Evolutionary conservation across 257 asterid species (phyloP).

Genomic region (Anisodus acutangulus): DNA sequence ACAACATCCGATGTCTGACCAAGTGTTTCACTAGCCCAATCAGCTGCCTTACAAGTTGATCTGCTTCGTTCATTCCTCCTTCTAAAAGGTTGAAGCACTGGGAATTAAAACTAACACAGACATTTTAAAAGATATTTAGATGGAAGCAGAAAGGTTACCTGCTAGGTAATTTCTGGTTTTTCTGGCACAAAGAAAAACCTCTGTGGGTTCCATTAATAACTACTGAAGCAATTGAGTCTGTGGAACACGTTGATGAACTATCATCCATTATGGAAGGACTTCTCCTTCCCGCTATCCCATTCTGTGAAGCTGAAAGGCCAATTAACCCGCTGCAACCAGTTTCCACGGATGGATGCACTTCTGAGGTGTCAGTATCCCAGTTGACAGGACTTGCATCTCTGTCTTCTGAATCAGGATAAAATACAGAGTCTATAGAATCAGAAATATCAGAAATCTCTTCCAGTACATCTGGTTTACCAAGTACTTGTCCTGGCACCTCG

Average conservation of each 20-base stretch:
- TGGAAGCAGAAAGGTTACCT: slow-evolving; percentile 14
- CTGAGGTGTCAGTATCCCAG: slow-evolving; percentile 52
- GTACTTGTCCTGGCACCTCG: slow-evolving; percentile 45
- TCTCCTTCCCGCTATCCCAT: slow-evolving; percentile 30
- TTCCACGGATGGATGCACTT: slow-evolving; percentile 21
- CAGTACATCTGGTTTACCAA: slow-evolving; percentile 53
- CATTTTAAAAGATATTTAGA: slow-evolving; percentile 6
- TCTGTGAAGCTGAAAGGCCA: background rate
- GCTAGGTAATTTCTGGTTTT: slow-evolving; percentile 55
- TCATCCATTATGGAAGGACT: slow-evolving; percentile 51
- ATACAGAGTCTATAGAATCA: slow-evolving; percentile 64
- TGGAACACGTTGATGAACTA: slow-evolving; percentile 88
- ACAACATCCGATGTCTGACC: slow-evolving; percentile 48
- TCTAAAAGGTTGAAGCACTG: slow-evolving; percentile 38
- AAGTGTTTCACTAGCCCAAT: slow-evolving; percentile 53
- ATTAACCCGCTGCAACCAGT: slow-evolving; percentile 20
- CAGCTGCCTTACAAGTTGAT: slow-evolving; percentile 43
- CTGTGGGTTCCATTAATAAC: slow-evolving; percentile 49
- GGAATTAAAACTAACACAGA: background rate
- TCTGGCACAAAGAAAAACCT: slow-evolving; percentile 42
- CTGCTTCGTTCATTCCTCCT: slow-evolving; percentile 58
- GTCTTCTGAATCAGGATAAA: slow-evolving; percentile 65
- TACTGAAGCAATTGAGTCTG: slow-evolving; percentile 71
- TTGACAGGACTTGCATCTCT: slow-evolving; percentile 60
- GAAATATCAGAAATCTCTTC: slow-evolving; percentile 80